Evolutionary conservation across 2,329 filamentous ascomycete species (phyloP), one percentile per base, ranked within the genome.

Genomic region (Lachnellula suecica): DNA sequence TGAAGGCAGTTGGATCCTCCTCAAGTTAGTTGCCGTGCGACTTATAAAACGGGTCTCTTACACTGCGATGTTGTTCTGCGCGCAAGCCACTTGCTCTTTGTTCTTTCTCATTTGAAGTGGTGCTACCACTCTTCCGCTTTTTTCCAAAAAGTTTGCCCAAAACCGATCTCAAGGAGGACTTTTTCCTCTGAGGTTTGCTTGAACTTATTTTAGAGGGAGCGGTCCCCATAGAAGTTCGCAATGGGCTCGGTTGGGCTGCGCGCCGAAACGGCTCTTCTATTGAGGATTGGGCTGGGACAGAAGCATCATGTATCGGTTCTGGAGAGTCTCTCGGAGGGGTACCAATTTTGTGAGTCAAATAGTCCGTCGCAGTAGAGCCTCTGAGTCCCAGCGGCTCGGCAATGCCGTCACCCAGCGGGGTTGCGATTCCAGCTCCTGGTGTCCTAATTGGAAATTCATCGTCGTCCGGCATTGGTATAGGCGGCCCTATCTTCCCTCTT

Each of bases 91-190:
- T 38, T 17, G 48, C 34, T 24, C 49, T 52, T 49, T 53, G 47
- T 20, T 44, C 51, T 44, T 44, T 54, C 3, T 47, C 35, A 22
- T 43, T 47, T 9, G 54, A 41, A 9, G 56, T 53, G 13, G 51
- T 40, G 13, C 63, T 67, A 37, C 59, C 29, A 34, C 34, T 65
- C 68, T 79, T 83, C 68, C 79, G 81, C 56, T 75, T 81, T 53
- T 79, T 77, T 13, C 81, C 78, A 65, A 87, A 84, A 9, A 87
- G 67, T 56, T 74, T 81, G 44, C 79, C 76, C 42, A 86, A 64
- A 0, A 81, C 80, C 17, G 74, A 73, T 47, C 78, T 78, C 46
- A 87, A 66, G 0, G 77, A 79, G 1, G 82, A 84, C 64, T 80
- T 83, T 59, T 83, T 84, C 53, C 79, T 70, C 47, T 77, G 73